Evolutionary conservation across 2,329 filamentous ascomycete species (phyloP), one percentile per base, ranked within the genome.

Genomic region (Verticillium nonalfalfae): DNA sequence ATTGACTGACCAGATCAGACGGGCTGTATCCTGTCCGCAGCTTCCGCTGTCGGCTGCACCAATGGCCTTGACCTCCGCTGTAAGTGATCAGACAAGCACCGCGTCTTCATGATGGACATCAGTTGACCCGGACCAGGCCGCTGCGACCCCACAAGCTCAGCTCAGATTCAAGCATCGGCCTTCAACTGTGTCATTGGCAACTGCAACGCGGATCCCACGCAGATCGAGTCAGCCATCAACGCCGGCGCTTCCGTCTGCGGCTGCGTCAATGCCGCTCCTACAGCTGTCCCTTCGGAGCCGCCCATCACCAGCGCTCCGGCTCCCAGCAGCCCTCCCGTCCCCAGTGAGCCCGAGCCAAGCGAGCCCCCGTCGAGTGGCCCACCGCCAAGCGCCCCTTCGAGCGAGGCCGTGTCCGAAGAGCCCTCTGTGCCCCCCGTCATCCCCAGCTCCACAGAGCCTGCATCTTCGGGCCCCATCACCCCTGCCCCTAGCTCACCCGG

Each of bases 21-120:
- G 15, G 59, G 64, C 31, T 70, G 68, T 61, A 60, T 69, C 34
- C 63, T 59, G 18, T 63, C 60, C 21, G 68, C 68, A 31, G 68
- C 64, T 6, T 65, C 64, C 2, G 40, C 40, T 35, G 56, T 69
- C 21, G 68, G 68, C 31, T 70, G 68, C 60, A 68, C 67, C 35
- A 61, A 66, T 33, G 38, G 61, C 1, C 63, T 62, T 6, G 68
- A 70, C 58, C 61, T 69, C 50, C 63, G 59, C 13, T 70, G 68
- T 67, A 63, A 66, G 67, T 63, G 14, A 36, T 39, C 2, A 6
- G 26, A 18, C 14, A 40, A 3, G 35, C 34, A 55, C n/a, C 59
- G 15, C 10, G 6, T 56, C n/a, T 11, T 4, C 31, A n/a, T 15
- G 15, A 13, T 11, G 3, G 4, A 7, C n/a, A 35, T 21, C 33